Evolutionary conservation across 1,284 basidiomycete genomes (phyloP).

Genomic region (Coniferiporia weirii): DNA sequence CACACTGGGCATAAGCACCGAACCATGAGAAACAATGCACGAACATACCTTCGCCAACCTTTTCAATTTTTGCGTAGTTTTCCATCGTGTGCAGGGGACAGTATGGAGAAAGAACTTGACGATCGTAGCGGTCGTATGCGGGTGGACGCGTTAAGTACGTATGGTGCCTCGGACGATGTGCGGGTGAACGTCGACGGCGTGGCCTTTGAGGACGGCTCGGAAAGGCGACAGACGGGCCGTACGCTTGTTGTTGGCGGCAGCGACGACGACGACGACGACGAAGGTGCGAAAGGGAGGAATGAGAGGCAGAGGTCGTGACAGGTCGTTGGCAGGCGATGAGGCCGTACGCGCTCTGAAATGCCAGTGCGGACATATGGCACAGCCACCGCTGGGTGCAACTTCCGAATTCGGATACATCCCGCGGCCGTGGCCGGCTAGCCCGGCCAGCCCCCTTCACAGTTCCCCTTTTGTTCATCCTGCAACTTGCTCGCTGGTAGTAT

Average conservation of each 20-base stretch:
- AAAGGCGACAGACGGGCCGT: background rate
- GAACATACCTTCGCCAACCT: constrained; percentile 49
- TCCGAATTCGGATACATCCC: background rate
- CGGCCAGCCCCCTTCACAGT: background rate
- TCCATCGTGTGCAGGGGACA: constrained; percentile 6
- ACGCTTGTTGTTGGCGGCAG: background rate
- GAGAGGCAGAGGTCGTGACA: background rate
- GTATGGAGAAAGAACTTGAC: background rate
- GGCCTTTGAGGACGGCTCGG: background rate
- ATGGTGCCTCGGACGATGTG: background rate
- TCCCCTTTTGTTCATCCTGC: background rate
- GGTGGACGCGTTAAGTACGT: background rate
- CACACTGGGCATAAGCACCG: constrained; percentile 7
- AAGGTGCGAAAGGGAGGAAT: background rate
- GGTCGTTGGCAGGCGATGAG: background rate
- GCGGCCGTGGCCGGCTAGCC: background rate
- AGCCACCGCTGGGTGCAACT: background rate
- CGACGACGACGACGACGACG: background rate
- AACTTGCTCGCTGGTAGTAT: background rate
- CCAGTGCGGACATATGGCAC: background rate
- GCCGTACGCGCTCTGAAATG: background rate
- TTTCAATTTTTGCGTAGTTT: constrained; percentile 36
- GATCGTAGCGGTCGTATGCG: constrained; percentile 2
- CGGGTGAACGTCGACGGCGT: background rate
- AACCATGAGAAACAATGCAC: constrained; percentile 19